Conservation (phyloP, 225 moss, liverwort and hornwort genomes). For the Physcomitrellopsis africana region DNA sequence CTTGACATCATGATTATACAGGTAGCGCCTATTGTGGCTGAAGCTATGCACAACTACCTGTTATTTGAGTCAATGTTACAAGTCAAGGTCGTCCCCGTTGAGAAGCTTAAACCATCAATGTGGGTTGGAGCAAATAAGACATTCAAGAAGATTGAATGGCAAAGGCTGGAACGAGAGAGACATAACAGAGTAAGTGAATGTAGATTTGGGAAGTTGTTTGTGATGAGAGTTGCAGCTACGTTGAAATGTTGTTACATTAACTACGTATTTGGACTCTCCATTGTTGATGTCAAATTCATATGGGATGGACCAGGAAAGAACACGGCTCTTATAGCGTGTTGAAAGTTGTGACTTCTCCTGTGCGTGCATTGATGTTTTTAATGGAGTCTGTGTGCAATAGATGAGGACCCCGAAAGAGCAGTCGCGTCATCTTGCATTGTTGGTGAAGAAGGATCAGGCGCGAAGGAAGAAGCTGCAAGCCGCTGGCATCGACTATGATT, state of each 20-base stretch:
- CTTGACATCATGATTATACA: slow-evolving; percentile 34
- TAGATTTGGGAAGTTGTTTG: background rate
- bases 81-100: slow-evolving; percentile 82
- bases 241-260: background rate
- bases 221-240: background rate
- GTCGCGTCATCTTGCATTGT: slow-evolving; percentile 33
- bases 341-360: background rate
- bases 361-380: background rate
- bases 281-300: background rate
- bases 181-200: slow-evolving; percentile 66
- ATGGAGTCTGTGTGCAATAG: slow-evolving; percentile 29
- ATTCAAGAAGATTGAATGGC: slow-evolving; percentile 49
- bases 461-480: slow-evolving; percentile 53
- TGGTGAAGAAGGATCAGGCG: slow-evolving; percentile 54
- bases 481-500: slow-evolving; percentile 66
- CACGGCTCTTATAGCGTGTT: slow-evolving; percentile 9
- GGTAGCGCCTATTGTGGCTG: slow-evolving; percentile 95
- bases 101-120: slow-evolving; percentile 64
- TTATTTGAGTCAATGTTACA: slow-evolving; percentile 95
- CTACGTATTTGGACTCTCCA: background rate
- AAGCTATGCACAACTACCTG: slow-evolving; percentile 94
- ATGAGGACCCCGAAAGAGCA: slow-evolving; percentile 53
- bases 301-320: background rate
- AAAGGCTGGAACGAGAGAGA: slow-evolving; percentile 56
- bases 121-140: slow-evolving; percentile 75